Conservation (phyloP, 2,329 filamentous ascomycete genomes). For the Fusarium sp. region DNA sequence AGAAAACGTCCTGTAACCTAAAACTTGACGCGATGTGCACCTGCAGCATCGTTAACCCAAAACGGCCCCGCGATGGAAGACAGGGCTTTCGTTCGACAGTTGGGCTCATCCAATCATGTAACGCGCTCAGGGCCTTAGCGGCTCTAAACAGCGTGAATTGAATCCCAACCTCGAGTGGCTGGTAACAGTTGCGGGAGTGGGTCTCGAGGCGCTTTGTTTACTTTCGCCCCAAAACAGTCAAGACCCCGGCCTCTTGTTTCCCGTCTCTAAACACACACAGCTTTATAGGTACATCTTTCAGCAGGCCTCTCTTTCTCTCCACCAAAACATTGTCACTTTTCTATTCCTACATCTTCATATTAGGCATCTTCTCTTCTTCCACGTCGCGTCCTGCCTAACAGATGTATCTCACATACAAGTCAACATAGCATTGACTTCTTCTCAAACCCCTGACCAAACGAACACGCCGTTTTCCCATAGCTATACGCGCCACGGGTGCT, state of each 20-base stretch:
- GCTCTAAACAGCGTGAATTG: neutral
- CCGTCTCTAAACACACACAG: constrained; percentile 34
- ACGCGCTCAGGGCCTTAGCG: neutral
- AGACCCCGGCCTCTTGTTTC: constrained; percentile 23
- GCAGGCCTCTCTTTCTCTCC: constrained; percentile 26
- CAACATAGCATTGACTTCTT: constrained; percentile 34
- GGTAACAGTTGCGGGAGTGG: constrained; percentile 17
- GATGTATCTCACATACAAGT: constrained; percentile 23
- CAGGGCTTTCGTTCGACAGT: neutral
- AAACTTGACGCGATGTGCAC: constrained; percentile 1
- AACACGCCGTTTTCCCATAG: constrained; percentile 10
- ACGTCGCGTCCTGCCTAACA: constrained; percentile 21
- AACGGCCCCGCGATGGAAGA: constrained; percentile 14
- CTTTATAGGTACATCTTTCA: constrained; percentile 3
- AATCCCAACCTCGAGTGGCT: constrained; percentile 10
- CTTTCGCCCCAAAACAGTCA: constrained; percentile 47
- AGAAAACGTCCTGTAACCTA: constrained; percentile 1
- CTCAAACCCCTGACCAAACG: constrained; percentile 5
- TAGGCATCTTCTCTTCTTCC: constrained; percentile 10
- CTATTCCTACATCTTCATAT: constrained; percentile 21
- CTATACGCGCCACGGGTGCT: constrained; percentile 36
- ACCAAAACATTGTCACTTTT: constrained; percentile 12
- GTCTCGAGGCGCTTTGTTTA: constrained; percentile 45
- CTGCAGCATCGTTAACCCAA: constrained; percentile 12
- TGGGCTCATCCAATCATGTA: neutral